phyloP scores from a whole-genome alignment of 1,284 basidiomycete genomes.

The Heterobasidion occidentale region DNA sequence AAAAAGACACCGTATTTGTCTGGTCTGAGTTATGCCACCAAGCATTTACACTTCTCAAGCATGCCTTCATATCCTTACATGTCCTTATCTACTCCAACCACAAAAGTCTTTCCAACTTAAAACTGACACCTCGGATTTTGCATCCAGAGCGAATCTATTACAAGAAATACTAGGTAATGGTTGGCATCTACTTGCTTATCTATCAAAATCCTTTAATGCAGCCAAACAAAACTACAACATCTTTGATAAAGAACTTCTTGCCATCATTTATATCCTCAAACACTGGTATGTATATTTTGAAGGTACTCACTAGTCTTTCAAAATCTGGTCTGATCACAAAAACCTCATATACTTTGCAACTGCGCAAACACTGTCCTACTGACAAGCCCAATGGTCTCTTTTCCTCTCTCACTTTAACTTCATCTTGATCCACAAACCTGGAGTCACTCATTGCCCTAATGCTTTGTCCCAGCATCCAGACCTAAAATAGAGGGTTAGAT shows the following conservation, averaged over 20 bases:
- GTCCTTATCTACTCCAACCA: background rate
- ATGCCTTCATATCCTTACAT: background rate
- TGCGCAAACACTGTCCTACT: no score
- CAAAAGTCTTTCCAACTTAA: conserved; percentile 1
- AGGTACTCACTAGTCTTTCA: no score
- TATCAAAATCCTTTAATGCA: conserved; percentile 3
- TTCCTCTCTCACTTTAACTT: no score
- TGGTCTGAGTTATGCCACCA: conserved; percentile 16
- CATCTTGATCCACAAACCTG: no score
- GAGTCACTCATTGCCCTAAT: no score
- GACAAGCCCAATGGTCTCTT: no score
- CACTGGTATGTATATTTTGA: no score
- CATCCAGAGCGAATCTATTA: conserved; percentile 1
- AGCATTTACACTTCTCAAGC: conserved; percentile 23
- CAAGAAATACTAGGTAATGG: background rate
- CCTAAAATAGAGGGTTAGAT: no score
- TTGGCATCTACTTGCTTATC: conserved; percentile 6
- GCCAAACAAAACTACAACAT: conserved; percentile 15
- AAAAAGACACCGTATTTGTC: conserved; percentile 2
- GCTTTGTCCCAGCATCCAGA: background rate
- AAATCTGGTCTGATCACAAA: no score
- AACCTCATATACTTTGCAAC: no score
- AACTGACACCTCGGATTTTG: background rate
- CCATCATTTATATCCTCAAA: background rate
- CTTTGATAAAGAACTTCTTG: conserved; percentile 14